Evolutionary conservation across 371 early-diverging fungal genomes (phyloP).

Genomic region (Coemansia sp.): DNA sequence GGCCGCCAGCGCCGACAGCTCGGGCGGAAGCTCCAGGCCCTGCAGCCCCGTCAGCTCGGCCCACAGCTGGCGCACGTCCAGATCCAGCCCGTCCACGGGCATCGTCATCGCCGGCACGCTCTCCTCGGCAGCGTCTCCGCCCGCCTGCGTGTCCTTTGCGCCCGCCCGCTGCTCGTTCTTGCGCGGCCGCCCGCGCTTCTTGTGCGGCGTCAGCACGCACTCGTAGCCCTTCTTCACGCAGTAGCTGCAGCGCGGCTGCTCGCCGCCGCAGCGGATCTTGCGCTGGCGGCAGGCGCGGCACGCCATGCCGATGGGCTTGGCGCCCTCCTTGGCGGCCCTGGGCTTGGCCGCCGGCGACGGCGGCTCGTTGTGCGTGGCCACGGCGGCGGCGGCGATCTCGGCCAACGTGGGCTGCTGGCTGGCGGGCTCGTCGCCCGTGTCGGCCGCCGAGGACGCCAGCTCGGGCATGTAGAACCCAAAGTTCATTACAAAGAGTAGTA

Average conservation of each 20-base stretch:
- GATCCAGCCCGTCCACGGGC: slow-evolving; percentile 20
- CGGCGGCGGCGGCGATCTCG: slow-evolving; percentile 14
- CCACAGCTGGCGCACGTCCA: slow-evolving; percentile 41
- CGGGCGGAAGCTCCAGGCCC: slow-evolving; percentile 31
- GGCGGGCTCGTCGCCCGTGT: neutral
- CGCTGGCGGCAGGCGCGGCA: slow-evolving; percentile 43
- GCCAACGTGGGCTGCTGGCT: slow-evolving; percentile 14
- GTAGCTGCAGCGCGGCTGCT: slow-evolving; percentile 43
- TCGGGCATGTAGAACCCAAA: slow-evolving; percentile 9
- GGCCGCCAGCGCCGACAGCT: slow-evolving; percentile 34
- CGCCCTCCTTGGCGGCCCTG: neutral
- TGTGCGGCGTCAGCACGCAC: slow-evolving; percentile 44
- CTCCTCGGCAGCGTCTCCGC: neutral
- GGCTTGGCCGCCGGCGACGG: neutral
- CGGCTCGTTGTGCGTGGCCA: neutral
- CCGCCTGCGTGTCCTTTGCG: neutral
- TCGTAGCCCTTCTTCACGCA: slow-evolving; percentile 48
- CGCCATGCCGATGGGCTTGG: slow-evolving; percentile 44
- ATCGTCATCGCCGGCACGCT: slow-evolving; percentile 13
- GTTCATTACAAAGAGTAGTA: slow-evolving; percentile 5
- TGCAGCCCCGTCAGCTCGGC: slow-evolving; percentile 38
- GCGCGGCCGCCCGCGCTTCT: slow-evolving; percentile 42
- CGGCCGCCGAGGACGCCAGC: neutral
- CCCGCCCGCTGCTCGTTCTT: slow-evolving; percentile 17
- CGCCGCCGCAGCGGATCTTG: slow-evolving; percentile 47